Evolutionary conservation across 208 protist genomes (phyloP).

Genomic region (Phytomonas sp.): DNA sequence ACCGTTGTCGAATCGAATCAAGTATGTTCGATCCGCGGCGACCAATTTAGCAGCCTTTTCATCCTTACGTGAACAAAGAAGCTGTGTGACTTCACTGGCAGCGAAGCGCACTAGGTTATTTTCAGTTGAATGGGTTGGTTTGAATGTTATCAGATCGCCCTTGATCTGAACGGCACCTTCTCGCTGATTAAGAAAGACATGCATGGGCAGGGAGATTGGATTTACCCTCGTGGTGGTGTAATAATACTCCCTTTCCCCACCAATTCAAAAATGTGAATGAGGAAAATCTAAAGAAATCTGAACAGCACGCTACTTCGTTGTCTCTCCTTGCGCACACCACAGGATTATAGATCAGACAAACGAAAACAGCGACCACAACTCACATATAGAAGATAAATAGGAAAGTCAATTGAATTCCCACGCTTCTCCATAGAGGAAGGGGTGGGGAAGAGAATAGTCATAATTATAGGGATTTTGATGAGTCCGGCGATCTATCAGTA

Average conservation of each 20-base stretch:
- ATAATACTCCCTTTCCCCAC: background rate
- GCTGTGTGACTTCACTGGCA: constrained; percentile 37
- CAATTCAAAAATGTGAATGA: background rate
- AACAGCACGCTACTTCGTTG: background rate
- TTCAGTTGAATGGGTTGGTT: constrained; percentile 7
- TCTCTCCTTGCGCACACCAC: background rate
- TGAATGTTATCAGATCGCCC: constrained; percentile 29
- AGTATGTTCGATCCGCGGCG: constrained; percentile 16
- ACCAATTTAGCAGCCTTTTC: constrained; percentile 34
- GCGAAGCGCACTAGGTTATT: constrained; percentile 11
- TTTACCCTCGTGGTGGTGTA: background rate
- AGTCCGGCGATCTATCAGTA: background rate
- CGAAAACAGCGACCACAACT: background rate
- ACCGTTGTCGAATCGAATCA: constrained; percentile 29
- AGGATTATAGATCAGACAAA: background rate
- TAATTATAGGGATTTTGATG: background rate
- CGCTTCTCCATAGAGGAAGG: constrained; percentile 10
- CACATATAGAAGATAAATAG: constrained; percentile 10
- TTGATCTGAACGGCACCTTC: constrained; percentile 35
- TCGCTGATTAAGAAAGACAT: constrained; percentile 40
- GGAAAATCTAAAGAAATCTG: background rate
- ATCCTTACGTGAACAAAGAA: constrained; percentile 61
- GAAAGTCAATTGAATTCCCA: constrained; percentile 6
- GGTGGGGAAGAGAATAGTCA: background rate
- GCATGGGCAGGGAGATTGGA: constrained; percentile 17